Evolutionary conservation across 1,139 yeast genomes (phyloP).

Genomic region (Geotrichum carabidarum): DNA sequence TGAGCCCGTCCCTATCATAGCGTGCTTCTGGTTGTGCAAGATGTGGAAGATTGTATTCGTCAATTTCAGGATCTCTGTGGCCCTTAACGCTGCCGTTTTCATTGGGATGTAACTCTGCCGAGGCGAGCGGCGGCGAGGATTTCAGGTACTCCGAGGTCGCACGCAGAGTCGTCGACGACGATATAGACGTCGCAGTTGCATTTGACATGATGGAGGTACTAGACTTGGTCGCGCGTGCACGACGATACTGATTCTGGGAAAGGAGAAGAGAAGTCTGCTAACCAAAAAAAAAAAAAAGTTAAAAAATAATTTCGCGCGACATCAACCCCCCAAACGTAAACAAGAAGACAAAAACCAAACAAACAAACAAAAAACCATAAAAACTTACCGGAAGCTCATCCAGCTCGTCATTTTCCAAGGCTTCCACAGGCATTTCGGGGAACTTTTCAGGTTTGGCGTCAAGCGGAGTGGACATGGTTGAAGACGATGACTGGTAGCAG

Average conservation of each 20-base stretch:
- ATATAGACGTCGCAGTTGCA: not conserved
- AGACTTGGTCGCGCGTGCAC: not conserved
- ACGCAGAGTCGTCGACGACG: slow-evolving; percentile 6
- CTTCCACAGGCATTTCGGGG: not conserved
- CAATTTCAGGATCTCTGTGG: no score
- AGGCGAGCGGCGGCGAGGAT: not conserved
- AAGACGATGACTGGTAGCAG: not conserved
- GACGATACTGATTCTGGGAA: not conserved
- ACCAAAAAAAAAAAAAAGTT: not conserved
- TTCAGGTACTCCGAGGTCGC: not conserved
- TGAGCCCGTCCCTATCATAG: no score
- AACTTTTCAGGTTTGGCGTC: not conserved
- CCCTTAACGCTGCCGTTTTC: not conserved
- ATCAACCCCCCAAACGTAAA: not conserved
- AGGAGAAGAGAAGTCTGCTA: slow-evolving; percentile 1
- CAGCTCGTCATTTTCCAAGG: not conserved
- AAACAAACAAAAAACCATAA: not conserved
- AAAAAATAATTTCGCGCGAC: not conserved
- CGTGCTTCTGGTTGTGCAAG: no score
- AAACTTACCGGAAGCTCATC: slow-evolving; percentile 2
- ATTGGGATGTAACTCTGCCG: not conserved
- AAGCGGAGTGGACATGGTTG: not conserved
- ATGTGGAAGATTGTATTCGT: no score
- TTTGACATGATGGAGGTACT: slow-evolving; percentile 3
- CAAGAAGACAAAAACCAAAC: not conserved